These are phyloP conservation scores for Russula brevipes DNA, from an alignment of 768 basidiomycete genomes.

Conservation along the genomic window DNA sequence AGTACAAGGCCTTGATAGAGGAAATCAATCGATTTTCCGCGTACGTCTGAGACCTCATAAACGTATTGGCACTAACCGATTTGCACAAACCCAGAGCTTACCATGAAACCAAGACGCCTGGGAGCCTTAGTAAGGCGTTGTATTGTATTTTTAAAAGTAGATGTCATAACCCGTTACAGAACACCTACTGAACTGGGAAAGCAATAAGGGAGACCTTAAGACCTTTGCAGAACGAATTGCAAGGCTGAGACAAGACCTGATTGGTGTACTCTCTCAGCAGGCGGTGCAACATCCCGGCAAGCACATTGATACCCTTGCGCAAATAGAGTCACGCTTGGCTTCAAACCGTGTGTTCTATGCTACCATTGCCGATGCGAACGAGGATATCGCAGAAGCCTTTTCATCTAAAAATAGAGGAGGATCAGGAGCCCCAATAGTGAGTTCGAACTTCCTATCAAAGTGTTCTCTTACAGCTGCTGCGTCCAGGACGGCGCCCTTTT, in stretches of 20 bases:
- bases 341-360: background rate
- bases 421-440: background rate
- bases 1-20: background rate
- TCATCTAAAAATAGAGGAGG: conserved; percentile 9
- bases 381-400: conserved; percentile 1
- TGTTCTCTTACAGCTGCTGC: background rate
- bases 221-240: conserved; percentile 1
- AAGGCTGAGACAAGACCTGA: background rate
- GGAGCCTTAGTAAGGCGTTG: background rate
- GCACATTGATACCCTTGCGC: conserved; percentile 4
- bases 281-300: background rate
- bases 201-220: background rate
- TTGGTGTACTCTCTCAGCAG: conserved; percentile 12
- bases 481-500: conserved; percentile 1
- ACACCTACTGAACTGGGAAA: conserved; percentile 4
- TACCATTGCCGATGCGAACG: background rate
- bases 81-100: background rate
- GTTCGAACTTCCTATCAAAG: background rate
- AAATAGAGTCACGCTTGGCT: conserved; percentile 2
- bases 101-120: conserved; percentile 2
- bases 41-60: background rate
- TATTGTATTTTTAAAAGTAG: background rate
- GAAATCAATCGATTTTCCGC: conserved; percentile 13
- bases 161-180: background rate
- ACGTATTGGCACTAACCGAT: background rate